A percentile compares a stretch with the other conserved stretches of the same genome.
Evolutionary conservation across 306 rosid genomes (phyloP).

Genomic region (Glycine soja): DNA sequence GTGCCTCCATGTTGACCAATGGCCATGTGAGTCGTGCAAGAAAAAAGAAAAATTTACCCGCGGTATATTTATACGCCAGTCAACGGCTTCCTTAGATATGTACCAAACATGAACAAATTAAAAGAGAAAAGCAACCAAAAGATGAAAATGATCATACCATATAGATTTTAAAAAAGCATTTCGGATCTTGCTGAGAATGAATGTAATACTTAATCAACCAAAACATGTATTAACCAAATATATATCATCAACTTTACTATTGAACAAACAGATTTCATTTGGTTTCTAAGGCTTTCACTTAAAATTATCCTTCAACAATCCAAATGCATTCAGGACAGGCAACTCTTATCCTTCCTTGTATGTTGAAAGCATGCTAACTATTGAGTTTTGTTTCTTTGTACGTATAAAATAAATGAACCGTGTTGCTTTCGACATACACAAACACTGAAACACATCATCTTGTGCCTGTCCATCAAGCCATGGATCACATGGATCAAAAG

Average conservation of each 20-base stretch:
- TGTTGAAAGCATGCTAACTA: too few species aligned
- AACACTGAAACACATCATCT: neutral
- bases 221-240: constrained; percentile 3
- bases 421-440: constrained; percentile 1
- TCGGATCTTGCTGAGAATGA: constrained; percentile 3
- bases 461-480: neutral
- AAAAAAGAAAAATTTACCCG: neutral
- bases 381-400: too few species aligned
- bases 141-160: neutral
- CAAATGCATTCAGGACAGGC: neutral
- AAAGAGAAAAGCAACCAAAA: neutral
- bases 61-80: neutral
- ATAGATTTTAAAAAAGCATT: neutral
- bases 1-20: too few species aligned
- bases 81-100: neutral
- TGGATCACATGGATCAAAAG: neutral
- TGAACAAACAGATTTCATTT: neutral
- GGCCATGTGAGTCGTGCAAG: neutral
- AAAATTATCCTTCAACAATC: constrained; percentile 21
- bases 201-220: neutral
- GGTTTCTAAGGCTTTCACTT: neutral
- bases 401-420: too few species aligned
- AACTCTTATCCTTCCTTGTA: too few species aligned
- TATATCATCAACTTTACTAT: neutral
- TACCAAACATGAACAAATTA: constrained; percentile 12